Evolutionary conservation across 1,284 basidiomycete species (phyloP).

Genomic region (Boletus subluridellus): DNA sequence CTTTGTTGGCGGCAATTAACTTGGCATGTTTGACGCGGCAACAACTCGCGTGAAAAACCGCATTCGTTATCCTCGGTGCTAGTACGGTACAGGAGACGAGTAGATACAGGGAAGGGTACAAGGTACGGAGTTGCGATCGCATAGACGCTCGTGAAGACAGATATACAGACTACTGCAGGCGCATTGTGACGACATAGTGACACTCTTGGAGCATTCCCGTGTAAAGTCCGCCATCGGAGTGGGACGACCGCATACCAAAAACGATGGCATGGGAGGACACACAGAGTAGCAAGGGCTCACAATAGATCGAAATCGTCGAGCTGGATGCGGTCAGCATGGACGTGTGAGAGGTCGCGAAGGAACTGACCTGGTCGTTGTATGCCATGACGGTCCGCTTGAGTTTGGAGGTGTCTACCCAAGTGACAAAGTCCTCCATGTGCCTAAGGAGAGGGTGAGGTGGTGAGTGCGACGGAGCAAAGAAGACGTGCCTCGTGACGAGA

Average conservation of each 20-base stretch:
- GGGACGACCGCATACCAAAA: not conserved
- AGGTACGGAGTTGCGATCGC: not conserved
- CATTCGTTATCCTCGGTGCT: slow-evolving; percentile 11
- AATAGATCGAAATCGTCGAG: slow-evolving; percentile 89
- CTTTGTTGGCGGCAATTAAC: slow-evolving; percentile 5
- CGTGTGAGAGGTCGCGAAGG: not conserved
- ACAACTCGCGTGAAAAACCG: slow-evolving; percentile 23
- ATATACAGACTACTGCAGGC: slow-evolving; percentile 1
- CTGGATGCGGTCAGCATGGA: slow-evolving; percentile 40
- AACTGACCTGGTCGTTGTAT: slow-evolving; percentile 92
- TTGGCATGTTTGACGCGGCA: slow-evolving; percentile 16
- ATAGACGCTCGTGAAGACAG: not conserved
- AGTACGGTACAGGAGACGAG: slow-evolving; percentile 2
- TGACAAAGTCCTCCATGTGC: slow-evolving; percentile 99
- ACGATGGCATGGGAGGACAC: too few relatives aligned
- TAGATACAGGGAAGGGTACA: not conserved
- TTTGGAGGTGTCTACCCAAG: slow-evolving; percentile 98
- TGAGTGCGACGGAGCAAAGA: not conserved
- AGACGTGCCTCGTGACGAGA: slow-evolving; percentile 78
- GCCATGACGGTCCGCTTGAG: slow-evolving; percentile 93
- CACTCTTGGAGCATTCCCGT: not conserved
- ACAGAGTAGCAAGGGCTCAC: slow-evolving; percentile 35
- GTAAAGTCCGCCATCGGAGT: slow-evolving; percentile 5
- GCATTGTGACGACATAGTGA: not conserved
- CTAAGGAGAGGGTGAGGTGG: slow-evolving; percentile 37